Conservation (phyloP, 768 basidiomycete genomes). For the Erythrobasidium yunnanense region DNA sequence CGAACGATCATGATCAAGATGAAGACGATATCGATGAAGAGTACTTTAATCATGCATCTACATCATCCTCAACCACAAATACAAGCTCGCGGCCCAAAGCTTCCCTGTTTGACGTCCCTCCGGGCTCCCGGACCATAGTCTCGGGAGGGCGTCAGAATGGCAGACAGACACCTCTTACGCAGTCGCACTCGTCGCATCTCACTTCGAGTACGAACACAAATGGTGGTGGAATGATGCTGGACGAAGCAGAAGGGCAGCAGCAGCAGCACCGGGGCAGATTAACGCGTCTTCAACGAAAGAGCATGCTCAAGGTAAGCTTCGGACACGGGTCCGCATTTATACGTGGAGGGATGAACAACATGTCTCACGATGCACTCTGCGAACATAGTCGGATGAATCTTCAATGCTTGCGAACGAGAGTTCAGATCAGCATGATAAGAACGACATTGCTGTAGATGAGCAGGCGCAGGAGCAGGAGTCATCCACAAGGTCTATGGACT, state of each 20-base stretch:
- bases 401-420: no score
- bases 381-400: not conserved
- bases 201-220: not conserved
- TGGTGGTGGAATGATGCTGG: no score
- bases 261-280: not conserved
- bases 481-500: not conserved
- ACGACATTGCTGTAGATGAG: not conserved
- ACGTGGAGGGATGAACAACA: not conserved
- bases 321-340: not conserved
- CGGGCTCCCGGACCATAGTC: constrained; percentile 6
- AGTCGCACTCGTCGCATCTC: not conserved
- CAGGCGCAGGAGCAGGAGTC: not conserved
- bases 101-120: constrained; percentile 3
- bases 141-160: not conserved
- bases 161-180: not conserved
- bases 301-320: not conserved
- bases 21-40: not conserved
- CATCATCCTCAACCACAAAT: not conserved
- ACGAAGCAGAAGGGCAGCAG: no score
- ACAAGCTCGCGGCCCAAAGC: not conserved
- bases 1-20: not conserved
- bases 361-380: not conserved
- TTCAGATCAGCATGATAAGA: no score
- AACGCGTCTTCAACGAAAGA: not conserved
- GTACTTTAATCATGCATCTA: not conserved